These are phyloP conservation scores for Cynara cardunculus DNA, from an alignment of 129 eudicot species.

Conservation along the genomic window DNA sequence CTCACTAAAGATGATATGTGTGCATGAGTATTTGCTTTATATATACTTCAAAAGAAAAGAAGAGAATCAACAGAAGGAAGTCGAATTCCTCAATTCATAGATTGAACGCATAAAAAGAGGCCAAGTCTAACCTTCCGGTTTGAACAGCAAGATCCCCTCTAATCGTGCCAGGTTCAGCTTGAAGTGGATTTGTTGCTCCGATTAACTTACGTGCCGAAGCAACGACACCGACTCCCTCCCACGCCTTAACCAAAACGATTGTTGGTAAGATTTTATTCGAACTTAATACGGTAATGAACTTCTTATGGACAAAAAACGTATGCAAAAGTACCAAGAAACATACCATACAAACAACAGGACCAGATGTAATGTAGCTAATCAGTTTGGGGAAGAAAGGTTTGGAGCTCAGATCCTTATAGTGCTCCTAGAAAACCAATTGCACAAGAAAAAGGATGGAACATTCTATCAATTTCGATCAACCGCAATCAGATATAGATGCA, in stretches of 20 bases:
- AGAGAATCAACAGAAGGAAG: neutral
- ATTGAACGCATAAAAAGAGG: neutral
- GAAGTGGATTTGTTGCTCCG: conserved; percentile 94
- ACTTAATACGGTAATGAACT: neutral
- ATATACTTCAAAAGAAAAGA: neutral
- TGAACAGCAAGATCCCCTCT: conserved; percentile 98
- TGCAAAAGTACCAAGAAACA: conserved; percentile 10
- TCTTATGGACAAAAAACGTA: neutral
- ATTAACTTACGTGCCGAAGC: conserved; percentile 94
- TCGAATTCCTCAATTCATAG: neutral
- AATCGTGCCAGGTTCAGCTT: conserved; percentile 98
- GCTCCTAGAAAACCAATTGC: conserved; percentile 59
- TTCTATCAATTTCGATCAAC: neutral
- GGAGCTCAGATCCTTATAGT: conserved; percentile 85
- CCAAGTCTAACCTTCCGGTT: conserved; percentile 73
- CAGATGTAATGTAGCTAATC: conserved; percentile 83
- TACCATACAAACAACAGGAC: conserved; percentile 99
- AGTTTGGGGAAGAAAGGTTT: conserved; percentile 87
- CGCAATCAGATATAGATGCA: neutral
- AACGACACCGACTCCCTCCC: conserved; percentile 98
- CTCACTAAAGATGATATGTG: neutral
- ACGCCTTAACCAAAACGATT: conserved; percentile 50
- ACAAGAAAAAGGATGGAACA: neutral
- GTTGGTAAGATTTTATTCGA: neutral
- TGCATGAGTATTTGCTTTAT: neutral